Evolutionary conservation across 2,329 filamentous ascomycete species (phyloP).

Genomic region (Cladobotryum mycophilum): DNA sequence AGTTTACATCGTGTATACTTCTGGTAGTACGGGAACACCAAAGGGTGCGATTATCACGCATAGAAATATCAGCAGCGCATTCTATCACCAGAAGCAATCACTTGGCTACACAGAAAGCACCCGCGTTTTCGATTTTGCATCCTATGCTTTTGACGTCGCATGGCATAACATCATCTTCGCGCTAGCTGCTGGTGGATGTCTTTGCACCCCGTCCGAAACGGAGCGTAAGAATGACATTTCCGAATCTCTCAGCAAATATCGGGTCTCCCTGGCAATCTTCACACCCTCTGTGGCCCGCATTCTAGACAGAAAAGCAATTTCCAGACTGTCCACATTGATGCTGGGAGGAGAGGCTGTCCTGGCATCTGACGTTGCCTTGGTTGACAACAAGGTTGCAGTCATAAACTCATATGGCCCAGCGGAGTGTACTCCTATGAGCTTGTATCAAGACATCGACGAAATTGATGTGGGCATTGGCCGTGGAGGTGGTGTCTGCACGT

Average conservation of each 20-base stretch:
- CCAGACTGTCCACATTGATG: slow-evolving; percentile 9
- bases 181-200: slow-evolving; percentile 14
- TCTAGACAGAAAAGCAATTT: slow-evolving; percentile 11
- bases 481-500: slow-evolving; percentile 5
- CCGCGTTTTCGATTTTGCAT: slow-evolving; percentile 19
- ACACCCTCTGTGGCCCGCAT: slow-evolving; percentile 12
- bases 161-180: slow-evolving; percentile 17
- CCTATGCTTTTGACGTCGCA: slow-evolving; percentile 17
- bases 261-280: slow-evolving; percentile 4
- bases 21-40: slow-evolving; percentile 16
- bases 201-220: slow-evolving; percentile 16
- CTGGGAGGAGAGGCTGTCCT: slow-evolving; percentile 14
- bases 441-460: not conserved
- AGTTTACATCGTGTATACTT: slow-evolving; percentile 18
- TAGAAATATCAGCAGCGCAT: slow-evolving; percentile 12
- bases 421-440: slow-evolving; percentile 13
- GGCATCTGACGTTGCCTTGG: slow-evolving; percentile 7
- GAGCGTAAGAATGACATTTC: slow-evolving; percentile 2
- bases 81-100: slow-evolving; percentile 12
- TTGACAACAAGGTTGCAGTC: slow-evolving; percentile 6
- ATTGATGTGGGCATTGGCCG: not conserved
- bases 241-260: slow-evolving; percentile 33
- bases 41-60: slow-evolving; percentile 21
- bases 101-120: slow-evolving; percentile 13
- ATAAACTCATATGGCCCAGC: slow-evolving; percentile 17